Evolutionary conservation across 1,284 basidiomycete genomes (phyloP).

Genomic region (Vanrija humicola): DNA sequence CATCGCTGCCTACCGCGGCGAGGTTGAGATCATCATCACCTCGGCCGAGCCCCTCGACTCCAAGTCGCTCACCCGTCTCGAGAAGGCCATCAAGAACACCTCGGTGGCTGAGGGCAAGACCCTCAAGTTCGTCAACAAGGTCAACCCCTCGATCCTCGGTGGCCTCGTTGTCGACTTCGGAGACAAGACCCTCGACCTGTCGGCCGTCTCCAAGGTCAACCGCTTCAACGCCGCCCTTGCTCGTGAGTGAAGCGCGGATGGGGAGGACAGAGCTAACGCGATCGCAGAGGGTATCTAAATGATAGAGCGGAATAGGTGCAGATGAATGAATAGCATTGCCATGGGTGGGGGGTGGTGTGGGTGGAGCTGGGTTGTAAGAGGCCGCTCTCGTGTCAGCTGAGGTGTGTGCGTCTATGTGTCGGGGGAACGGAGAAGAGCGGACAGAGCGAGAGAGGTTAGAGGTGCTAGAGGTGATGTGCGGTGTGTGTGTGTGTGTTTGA

Average conservation of each 20-base stretch:
- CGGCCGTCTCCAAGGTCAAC: constrained; percentile 86
- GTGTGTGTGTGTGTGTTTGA: too few relatives aligned
- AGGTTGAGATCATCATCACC: constrained; percentile 88
- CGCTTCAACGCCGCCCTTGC: constrained; percentile 86
- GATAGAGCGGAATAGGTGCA: constrained; percentile 5
- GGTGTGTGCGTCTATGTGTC: too few relatives aligned
- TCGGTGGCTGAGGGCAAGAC: constrained; percentile 80
- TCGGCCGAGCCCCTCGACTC: constrained; percentile 71
- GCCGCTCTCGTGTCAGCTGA: too few relatives aligned
- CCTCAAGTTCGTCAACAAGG: constrained; percentile 85
- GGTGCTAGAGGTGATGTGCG: too few relatives aligned
- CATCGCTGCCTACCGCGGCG: constrained; percentile 84
- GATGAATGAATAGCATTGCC: constrained; percentile 22
- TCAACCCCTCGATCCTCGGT: constrained; percentile 80
- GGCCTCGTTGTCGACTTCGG: constrained; percentile 95
- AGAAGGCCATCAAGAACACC: constrained; percentile 76
- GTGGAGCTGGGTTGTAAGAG: too few relatives aligned
- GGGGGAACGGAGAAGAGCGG: too few relatives aligned
- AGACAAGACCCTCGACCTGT: constrained; percentile 92
- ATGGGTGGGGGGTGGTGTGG: not conserved
- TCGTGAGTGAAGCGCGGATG: constrained; percentile 52
- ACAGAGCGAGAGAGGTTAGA: too few relatives aligned
- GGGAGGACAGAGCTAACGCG: constrained; percentile 6
- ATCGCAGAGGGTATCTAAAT: constrained; percentile 34
- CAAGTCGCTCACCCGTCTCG: constrained; percentile 71